Base-by-base conservation (phyloP, 768 basidiomycete genomes). In the Mycena metata region DNA sequence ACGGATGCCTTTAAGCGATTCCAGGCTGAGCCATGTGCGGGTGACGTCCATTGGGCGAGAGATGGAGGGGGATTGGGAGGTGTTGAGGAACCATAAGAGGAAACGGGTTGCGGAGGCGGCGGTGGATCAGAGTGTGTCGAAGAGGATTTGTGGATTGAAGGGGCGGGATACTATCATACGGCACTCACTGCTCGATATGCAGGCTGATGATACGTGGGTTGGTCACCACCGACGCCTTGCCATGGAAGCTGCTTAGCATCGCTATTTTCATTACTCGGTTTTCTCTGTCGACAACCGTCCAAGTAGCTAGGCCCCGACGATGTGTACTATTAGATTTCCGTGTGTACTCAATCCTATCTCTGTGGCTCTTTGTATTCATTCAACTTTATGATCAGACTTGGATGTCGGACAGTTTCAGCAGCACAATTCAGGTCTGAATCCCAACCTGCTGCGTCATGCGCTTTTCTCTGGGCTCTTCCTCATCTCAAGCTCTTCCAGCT, bases 81-180 rank as follows among this genome's bases (percentile, higher is more conserved):
- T 16, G 26, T 16, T 59, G 24, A 56, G 64, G 6, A 33, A 42
- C 35, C n/a, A 41, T 24, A 60, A 67, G 17, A 50, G 65, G 26
- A 60, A 55, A 33, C 57, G 65, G 10, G 39, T 24, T 1, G 35
- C 1, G 17, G 41, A n/a, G 1, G 42, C 45, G 1, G 58, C 5
- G 39, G 39, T 11, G 39, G 39, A 9, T 4, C 11, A 39, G 43
- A 36, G 66, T n/a, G n/a, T 15, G 9, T 19, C 45, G 16, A 66
- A 66, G 30, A 23, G 33, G 35, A 24, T 35, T 26, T 36, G 58
- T 21, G 50, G 39, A 23, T 4, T 51, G 58, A 16, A 51, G 24
- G 58, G 58, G 30, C 58, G 36, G 17, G 51, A 66, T 47, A 66
- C 65, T 2, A 41, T 66, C 7, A 47, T 41, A n/a, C 43, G 35